These are phyloP conservation scores for Stellera chamaejasme DNA, from an alignment of 345 rosid species.

Conservation along the genomic window DNA sequence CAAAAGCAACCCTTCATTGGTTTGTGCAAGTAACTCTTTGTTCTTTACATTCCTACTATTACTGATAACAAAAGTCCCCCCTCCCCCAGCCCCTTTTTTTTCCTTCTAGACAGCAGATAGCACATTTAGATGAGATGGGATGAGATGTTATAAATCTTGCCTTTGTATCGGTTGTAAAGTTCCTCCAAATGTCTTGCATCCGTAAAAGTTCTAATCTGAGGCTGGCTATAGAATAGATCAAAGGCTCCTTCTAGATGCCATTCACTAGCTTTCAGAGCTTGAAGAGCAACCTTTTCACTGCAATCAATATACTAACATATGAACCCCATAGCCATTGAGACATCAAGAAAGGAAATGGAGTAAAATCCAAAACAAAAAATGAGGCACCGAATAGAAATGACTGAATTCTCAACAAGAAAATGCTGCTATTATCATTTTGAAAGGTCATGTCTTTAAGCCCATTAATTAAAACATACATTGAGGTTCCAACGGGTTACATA, in stretches of 20 bases:
- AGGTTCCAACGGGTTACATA: background rate
- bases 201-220: slow-evolving; percentile 59
- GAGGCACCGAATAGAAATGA: background rate
- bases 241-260: slow-evolving; percentile 97
- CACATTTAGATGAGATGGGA: too few species aligned
- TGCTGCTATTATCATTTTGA: background rate
- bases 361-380: background rate
- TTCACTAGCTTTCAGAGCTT: slow-evolving; percentile 80
- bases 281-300: slow-evolving; percentile 86
- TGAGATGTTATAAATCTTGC: slow-evolving; percentile 24
- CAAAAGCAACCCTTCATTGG: background rate
- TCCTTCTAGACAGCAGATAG: too few species aligned
- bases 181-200: slow-evolving; percentile 87
- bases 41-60: background rate
- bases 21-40: background rate
- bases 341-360: slow-evolving; percentile 1
- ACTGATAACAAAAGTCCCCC: background rate
- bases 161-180: slow-evolving; percentile 90
- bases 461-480: background rate
- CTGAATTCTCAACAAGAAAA: background rate
- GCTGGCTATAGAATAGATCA: slow-evolving; percentile 84
- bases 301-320: slow-evolving; percentile 12
- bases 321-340: slow-evolving; percentile 1
- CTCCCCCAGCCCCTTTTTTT: background rate
- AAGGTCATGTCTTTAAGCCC: background rate